Percentiles rank a stretch among this genome's conserved stretches.
Evolutionary conservation across 139 green algal species (phyloP).

Genomic region (Closterium sp.): DNA sequence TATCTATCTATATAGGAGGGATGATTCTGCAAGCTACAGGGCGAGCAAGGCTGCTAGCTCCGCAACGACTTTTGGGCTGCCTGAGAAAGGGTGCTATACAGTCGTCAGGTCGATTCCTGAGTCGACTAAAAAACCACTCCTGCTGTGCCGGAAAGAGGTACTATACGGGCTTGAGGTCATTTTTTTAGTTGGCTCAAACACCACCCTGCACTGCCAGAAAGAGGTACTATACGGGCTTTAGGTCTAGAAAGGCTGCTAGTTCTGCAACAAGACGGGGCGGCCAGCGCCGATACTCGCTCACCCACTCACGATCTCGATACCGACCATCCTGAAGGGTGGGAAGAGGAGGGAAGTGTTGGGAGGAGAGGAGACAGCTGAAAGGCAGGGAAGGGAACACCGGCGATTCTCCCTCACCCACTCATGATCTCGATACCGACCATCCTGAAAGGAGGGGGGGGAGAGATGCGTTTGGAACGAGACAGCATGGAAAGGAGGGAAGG

Average conservation of each 20-base stretch:
- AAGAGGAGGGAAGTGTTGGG: background rate
- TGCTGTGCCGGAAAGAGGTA: too few relatives aligned
- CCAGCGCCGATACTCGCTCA: slow-evolving; percentile 46
- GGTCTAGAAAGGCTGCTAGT: slow-evolving; percentile 40
- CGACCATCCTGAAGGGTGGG: slow-evolving; percentile 26
- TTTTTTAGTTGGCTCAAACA: too few relatives aligned
- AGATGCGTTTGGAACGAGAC: background rate
- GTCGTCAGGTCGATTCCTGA: too few relatives aligned
- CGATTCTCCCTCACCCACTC: background rate
- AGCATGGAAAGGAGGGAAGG: slow-evolving; percentile 18
- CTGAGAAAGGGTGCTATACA: too few relatives aligned
- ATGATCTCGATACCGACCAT: background rate
- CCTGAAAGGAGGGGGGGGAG: background rate
- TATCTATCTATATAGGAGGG: too few relatives aligned
- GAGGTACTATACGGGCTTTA: too few relatives aligned
- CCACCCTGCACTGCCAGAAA: too few relatives aligned
- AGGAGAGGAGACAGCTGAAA: background rate
- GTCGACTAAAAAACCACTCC: background rate
- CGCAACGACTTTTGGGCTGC: too few relatives aligned
- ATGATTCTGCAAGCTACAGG: background rate
- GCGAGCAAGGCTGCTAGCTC: background rate
- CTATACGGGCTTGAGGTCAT: background rate
- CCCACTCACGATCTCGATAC: slow-evolving; percentile 47
- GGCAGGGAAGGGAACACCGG: background rate
- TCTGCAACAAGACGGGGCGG: slow-evolving; percentile 27